phyloP scores from a whole-genome alignment of 1,284 basidiomycete genomes.

The Lentinula novae-zelandiae region DNA sequence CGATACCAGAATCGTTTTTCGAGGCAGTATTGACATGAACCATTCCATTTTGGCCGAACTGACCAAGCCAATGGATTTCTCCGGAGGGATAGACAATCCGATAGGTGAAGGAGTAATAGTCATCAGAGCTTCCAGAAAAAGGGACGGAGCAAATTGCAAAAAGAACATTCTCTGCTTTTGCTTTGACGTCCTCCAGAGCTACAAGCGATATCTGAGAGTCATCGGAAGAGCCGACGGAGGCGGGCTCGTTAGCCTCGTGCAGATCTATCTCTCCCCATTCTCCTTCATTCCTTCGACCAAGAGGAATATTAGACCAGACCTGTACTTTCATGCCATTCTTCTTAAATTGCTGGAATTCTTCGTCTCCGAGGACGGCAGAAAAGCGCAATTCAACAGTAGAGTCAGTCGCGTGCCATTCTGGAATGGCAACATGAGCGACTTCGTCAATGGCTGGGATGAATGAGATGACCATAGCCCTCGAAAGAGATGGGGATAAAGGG shows the following conservation, averaged over 20 bases:
- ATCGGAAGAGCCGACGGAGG: conserved; percentile 1
- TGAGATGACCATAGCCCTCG: neutral
- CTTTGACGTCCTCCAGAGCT: conserved; percentile 1
- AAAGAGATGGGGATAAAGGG: neutral
- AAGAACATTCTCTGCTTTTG: conserved; percentile 12
- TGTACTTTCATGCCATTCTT: conserved; percentile 34
- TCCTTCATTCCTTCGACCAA: conserved; percentile 20
- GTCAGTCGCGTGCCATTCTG: conserved; percentile 15
- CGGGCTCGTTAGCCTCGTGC: conserved; percentile 5
- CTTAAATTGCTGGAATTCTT: conserved; percentile 31
- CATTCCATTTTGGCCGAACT: conserved; percentile 36
- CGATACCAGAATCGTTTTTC: conserved; percentile 22
- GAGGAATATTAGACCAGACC: conserved; percentile 43
- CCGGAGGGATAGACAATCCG: conserved; percentile 39
- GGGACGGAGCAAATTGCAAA: conserved; percentile 13
- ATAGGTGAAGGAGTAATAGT: conserved; percentile 39
- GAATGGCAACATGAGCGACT: conserved; percentile 23
- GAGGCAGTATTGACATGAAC: conserved; percentile 24
- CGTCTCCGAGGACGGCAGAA: conserved; percentile 29
- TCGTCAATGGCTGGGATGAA: conserved; percentile 30
- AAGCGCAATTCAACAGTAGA: conserved; percentile 30
- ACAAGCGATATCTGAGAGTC: conserved; percentile 9
- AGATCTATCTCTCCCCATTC: conserved; percentile 42
- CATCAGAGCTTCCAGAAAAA: conserved; percentile 11
- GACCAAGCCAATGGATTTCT: conserved; percentile 39